Base-by-base conservation (phyloP, 441 rosid genomes). In the Croton laevigatus region DNA sequence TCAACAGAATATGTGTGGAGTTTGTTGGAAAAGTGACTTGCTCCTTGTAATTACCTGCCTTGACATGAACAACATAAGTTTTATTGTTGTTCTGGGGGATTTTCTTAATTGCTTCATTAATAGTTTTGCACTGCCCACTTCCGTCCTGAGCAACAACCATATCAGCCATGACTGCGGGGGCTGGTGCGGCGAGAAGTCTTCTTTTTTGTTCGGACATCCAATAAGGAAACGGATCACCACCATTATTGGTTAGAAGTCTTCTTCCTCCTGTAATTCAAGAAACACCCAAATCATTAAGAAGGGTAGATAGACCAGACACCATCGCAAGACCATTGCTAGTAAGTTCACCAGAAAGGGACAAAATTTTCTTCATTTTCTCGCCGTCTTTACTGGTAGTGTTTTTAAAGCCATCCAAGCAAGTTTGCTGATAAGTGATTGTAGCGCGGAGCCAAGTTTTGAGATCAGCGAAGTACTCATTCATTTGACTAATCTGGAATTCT, bases 371-470 rank as follows among this genome's bases (percentile, higher is more conserved):
- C 89, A 91, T 90, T 22, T 87, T 87, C 17, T 76, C 22, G 0
- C 81, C 82, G 0, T 86, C 84, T 2, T 62, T 59, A 1, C 88
- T 85, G 1, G 88, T 86, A 7, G 87, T 84, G 73, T 91, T 89
- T 11, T 73, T 74, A 51, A 93, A 91, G 8, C 87, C 84, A 12
- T 91, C 94, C 20, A 89, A 38, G 73, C 98, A 93, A 3, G 89
- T 91, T 53, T 88, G 83, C 65, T 91, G 91, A 79, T 84, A 88
- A 0, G 96, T 91, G 17, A 86, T 68, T 19, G 94, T 78, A 32
- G 91, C 97, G 48, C 94, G 89, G 5, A 91, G 86, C 97, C 94
- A 91, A 62, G 85, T 75, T 64, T 81, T 78, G 61, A 93, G 84
- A 69, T 89, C 83, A 32, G 83, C 84, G 3, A 84, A 59, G 66